A percentile compares a stretch with the other conserved stretches of the same genome.
These are phyloP conservation scores for Sporothrix inflata DNA, from an alignment of 2,329 filamentous ascomycete species.

Conservation along the genomic window DNA sequence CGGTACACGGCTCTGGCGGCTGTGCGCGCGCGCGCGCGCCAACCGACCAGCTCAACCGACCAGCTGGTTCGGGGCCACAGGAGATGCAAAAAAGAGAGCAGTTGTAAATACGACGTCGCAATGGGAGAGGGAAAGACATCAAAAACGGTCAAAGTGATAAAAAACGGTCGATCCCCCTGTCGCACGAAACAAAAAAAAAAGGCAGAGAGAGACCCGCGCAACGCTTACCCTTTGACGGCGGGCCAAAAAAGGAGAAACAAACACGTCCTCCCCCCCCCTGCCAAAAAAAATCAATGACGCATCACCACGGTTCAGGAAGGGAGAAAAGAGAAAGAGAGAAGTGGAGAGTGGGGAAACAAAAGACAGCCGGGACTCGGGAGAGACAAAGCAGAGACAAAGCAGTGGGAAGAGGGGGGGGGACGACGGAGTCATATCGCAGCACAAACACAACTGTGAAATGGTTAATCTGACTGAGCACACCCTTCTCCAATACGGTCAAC, in stretches of 20 bases:
- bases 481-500: neutral
- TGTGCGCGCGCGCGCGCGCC: neutral
- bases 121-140: neutral
- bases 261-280: neutral
- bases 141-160: neutral
- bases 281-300: conserved; percentile 8
- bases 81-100: too few species aligned
- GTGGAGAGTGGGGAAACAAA: neutral
- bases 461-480: neutral
- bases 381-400: neutral
- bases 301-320: neutral
- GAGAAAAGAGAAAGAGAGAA: neutral
- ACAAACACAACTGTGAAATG: neutral
- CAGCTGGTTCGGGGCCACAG: too few species aligned
- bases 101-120: conserved; percentile 18
- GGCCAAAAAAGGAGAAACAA: neutral
- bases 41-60: neutral
- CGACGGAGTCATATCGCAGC: neutral
- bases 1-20: neutral
- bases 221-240: conserved; percentile 6
- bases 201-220: neutral
- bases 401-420: neutral
- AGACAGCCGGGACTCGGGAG: neutral
- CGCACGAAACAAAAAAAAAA: neutral
- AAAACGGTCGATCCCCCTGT: neutral